Conservation (phyloP, 1,139 yeast species). For the Nakaseomyces uthaithaninus region DNA sequence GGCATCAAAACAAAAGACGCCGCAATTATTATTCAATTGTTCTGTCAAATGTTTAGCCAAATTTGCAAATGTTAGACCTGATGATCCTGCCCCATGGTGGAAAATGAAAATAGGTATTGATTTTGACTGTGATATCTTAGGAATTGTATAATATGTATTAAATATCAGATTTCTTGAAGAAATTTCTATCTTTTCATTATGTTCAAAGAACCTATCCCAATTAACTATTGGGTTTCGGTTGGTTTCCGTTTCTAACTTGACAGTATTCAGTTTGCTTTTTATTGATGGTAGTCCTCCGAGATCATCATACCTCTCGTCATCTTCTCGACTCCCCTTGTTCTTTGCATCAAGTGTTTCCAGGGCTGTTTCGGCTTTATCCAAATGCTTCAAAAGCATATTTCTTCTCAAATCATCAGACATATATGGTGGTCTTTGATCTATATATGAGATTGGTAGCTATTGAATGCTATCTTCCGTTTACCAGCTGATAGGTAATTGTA, state of each 20-base stretch:
- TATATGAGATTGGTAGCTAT: too few relatives aligned
- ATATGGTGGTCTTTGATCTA: too few relatives aligned
- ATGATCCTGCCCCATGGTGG: slow-evolving; percentile 95
- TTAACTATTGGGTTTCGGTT: neutral
- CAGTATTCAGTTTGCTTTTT: neutral
- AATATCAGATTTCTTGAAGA: slow-evolving; percentile 34
- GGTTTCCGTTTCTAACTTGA: neutral
- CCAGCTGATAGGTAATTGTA: too few relatives aligned
- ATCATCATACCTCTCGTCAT: slow-evolving; percentile 10
- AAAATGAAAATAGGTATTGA: slow-evolving; percentile 52
- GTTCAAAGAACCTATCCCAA: slow-evolving; percentile 40
- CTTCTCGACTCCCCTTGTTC: slow-evolving; percentile 7
- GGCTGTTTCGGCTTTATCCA: slow-evolving; percentile 11
- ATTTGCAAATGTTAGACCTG: slow-evolving; percentile 66
- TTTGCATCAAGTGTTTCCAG: slow-evolving; percentile 1
- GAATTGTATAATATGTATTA: slow-evolving; percentile 55
- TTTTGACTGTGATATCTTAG: slow-evolving; percentile 34
- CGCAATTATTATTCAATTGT: slow-evolving; percentile 33
- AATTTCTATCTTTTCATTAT: slow-evolving; percentile 28
- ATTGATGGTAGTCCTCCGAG: slow-evolving; percentile 13
- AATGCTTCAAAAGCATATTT: slow-evolving; percentile 14
- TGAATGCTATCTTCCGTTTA: too few relatives aligned
- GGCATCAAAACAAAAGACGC: slow-evolving; percentile 64
- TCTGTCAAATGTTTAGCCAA: slow-evolving; percentile 36
- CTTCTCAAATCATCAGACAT: slow-evolving; percentile 17